phyloP scores from a whole-genome alignment of 176 grass and related monocot species.

The Eragrostis nindensis region DNA sequence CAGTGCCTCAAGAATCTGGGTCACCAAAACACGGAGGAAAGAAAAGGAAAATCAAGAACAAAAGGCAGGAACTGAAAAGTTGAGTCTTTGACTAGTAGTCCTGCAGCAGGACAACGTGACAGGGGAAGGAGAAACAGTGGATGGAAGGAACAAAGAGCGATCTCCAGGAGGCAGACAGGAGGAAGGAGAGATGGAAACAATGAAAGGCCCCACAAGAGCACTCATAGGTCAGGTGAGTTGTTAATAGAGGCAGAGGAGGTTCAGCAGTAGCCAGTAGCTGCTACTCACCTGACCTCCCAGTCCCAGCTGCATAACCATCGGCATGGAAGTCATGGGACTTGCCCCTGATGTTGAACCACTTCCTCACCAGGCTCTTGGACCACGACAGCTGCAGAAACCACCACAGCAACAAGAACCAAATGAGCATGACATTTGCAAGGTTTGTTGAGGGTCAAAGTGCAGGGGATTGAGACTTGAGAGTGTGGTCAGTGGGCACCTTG shows the following conservation, averaged over 20 bases:
- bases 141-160: constrained; percentile 47
- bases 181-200: constrained; percentile 29
- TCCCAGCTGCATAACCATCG: constrained; percentile 43
- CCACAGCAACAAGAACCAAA: not conserved
- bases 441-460: not conserved
- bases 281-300: constrained; percentile 54
- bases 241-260: not conserved
- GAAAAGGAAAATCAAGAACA: not conserved
- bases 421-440: not conserved
- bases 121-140: constrained; percentile 31
- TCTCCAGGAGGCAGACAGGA: constrained; percentile 41
- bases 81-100: constrained; percentile 38
- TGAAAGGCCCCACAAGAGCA: constrained; percentile 36
- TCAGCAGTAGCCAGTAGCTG: not conserved
- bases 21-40: constrained; percentile 14
- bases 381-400: constrained; percentile 60
- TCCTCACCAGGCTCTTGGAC: constrained; percentile 85
- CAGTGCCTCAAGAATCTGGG: constrained; percentile 9
- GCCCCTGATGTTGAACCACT: constrained; percentile 94
- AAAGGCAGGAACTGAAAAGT: constrained; percentile 22
- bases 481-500: constrained; percentile 56
- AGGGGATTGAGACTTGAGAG: constrained; percentile 2
- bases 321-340: constrained; percentile 88
- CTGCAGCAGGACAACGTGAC: constrained; percentile 40
- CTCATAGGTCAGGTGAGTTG: too few relatives aligned